A percentile compares a stretch with the other conserved stretches of the same genome.
Evolutionary conservation across 129 eudicot species (phyloP).

Genomic region (Tagetes erecta): DNA sequence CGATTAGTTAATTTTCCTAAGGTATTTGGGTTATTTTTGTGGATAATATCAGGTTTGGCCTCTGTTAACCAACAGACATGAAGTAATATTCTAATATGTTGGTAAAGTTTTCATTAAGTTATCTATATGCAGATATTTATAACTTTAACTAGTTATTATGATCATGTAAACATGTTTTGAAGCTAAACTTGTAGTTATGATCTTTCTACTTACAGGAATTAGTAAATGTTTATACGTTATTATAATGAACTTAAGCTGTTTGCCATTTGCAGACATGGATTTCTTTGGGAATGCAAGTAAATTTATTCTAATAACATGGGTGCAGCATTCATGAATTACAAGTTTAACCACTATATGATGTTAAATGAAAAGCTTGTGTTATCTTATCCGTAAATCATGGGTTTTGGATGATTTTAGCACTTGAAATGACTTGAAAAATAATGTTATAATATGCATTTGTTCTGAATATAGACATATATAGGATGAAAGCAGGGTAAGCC

Average conservation of each 20-base stretch:
- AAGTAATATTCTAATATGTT: conserved; percentile 12
- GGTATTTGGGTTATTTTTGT: conserved; percentile 13
- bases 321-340: background rate
- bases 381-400: background rate
- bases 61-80: conserved; percentile 7
- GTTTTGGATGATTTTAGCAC: background rate
- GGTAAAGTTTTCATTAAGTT: background rate
- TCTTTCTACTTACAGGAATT: background rate
- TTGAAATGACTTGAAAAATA: background rate
- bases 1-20: conserved; percentile 11
- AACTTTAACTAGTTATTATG: background rate
- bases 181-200: background rate
- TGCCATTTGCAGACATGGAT: background rate
- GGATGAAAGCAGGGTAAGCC: background rate
- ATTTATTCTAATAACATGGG: background rate
- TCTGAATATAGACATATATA: background rate
- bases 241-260: conserved; percentile 1
- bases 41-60: background rate
- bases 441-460: conserved; percentile 10
- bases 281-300: background rate
- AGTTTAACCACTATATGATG: conserved; percentile 1
- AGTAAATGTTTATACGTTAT: background rate
- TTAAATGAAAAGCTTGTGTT: background rate
- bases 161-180: background rate
- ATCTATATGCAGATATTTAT: background rate